Evolutionary conservation across 164 flowering plant species (phyloP), one percentile per base, ranked within the genome.

Genomic region (Sextonia rubra): DNA sequence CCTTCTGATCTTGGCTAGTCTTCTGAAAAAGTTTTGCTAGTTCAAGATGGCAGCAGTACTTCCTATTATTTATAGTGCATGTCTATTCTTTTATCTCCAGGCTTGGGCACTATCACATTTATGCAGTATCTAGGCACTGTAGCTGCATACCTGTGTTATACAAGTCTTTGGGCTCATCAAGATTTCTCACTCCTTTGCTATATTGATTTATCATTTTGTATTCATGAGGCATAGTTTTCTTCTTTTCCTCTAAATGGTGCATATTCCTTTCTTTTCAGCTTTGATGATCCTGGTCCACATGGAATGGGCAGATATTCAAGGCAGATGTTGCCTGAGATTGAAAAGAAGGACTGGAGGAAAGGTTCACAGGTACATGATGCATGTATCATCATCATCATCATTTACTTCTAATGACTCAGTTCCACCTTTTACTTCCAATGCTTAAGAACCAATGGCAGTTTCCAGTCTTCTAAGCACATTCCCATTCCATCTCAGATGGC

Each of bases 281-380:
- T 95, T 81, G 82, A 83, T 75, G 99, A 95, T 90, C 98, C 99
- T 76, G 99, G 99, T 66, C 98, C 97, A 18, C 97, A 86, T 87
- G 99, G 99, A 73, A 86, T 85, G 80, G 98, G 91, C 61, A 87
- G 99, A 79, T 93, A 89, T 80, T 85, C 89, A 23, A 90, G 88
- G 27, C 90, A 85, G 75, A 95, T 95, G 99, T 79, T 87, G 73
- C 99, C 99, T 37, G 98, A 95, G 81, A 81, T 95, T 66, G 93
- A 87, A 70, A 85, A 76, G 81, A 87, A 86, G 65, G 91, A 91
- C 74, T 93, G 91, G 61, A 82, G 97, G 73, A 95, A 95, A 84
- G 99, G 99, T 72, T 90, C 99, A 64, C 99, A 93, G 98, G 99
- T 95, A 86, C 25, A 25, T 27, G 64, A 30, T 69, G 64, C 12